Conservation (phyloP, 371 early-diverging fungal species). For the Actinomucor elegans region DNA sequence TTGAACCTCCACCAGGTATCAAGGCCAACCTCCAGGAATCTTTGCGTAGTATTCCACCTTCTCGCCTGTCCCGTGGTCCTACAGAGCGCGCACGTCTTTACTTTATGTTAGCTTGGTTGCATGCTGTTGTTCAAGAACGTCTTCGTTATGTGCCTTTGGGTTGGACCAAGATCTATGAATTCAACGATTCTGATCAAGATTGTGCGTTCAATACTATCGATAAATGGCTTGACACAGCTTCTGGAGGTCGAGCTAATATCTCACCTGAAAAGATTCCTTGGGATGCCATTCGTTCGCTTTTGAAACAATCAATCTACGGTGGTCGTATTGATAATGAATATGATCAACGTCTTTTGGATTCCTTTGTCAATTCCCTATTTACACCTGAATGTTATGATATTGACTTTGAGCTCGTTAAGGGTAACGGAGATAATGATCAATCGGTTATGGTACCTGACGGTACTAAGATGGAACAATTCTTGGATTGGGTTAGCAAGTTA, state of each 20-base stretch:
- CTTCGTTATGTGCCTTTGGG: slow-evolving; percentile 95
- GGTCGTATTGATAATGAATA: slow-evolving; percentile 93
- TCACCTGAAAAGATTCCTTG: slow-evolving; percentile 96
- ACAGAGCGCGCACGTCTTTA: slow-evolving; percentile 87
- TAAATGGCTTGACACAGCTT: slow-evolving; percentile 84
- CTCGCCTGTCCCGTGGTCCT: slow-evolving; percentile 70
- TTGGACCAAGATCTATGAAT: slow-evolving; percentile 97
- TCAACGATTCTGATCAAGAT: slow-evolving; percentile 96
- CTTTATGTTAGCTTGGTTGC: slow-evolving; percentile 96
- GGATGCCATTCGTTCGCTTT: slow-evolving; percentile 86
- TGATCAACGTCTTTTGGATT: slow-evolving; percentile 86
- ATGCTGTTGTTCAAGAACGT: slow-evolving; percentile 93
- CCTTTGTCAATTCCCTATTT: slow-evolving; percentile 89
- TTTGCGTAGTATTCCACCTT: slow-evolving; percentile 66
- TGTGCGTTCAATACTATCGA: slow-evolving; percentile 90
- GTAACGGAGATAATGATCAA: slow-evolving; percentile 37
- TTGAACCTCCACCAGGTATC: slow-evolving; percentile 96
- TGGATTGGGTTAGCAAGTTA: slow-evolving; percentile 84
- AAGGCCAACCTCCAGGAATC: slow-evolving; percentile 92
- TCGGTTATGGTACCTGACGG: slow-evolving; percentile 84
- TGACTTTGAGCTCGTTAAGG: slow-evolving; percentile 78
- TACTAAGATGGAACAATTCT: slow-evolving; percentile 82
- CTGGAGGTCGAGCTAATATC: slow-evolving; percentile 84
- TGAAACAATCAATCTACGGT: slow-evolving; percentile 93
- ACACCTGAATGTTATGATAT: slow-evolving; percentile 79